Conservation (phyloP, 179 eudicot species). For the Patellifolia procumbens region DNA sequence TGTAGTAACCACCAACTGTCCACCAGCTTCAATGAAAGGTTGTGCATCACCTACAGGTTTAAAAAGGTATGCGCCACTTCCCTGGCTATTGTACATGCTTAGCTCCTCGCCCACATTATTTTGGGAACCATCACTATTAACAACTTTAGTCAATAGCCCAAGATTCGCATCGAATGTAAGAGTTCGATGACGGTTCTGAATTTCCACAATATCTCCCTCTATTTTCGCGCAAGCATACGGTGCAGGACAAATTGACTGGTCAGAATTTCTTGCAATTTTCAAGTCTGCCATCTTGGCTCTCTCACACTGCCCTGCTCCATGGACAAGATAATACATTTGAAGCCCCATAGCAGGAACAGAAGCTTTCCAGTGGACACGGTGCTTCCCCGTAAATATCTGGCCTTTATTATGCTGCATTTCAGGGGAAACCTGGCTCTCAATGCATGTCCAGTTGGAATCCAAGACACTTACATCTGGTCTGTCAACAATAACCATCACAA, state of each 20-base stretch:
- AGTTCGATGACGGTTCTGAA: constrained; percentile 54
- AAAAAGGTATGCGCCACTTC: constrained; percentile 95
- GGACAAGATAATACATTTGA: constrained; percentile 79
- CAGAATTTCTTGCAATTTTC: constrained; percentile 44
- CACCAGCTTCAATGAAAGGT: constrained; percentile 53
- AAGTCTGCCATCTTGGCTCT: constrained; percentile 67
- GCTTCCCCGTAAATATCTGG: constrained; percentile 72
- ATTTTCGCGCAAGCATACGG: constrained; percentile 73
- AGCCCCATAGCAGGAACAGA: constrained; percentile 85
- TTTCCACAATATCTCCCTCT: constrained; percentile 55
- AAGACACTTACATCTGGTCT: constrained; percentile 78
- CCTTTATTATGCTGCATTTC: constrained; percentile 70
- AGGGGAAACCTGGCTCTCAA: constrained; percentile 93
- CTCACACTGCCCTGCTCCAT: constrained; percentile 81
- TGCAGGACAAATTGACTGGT: constrained; percentile 55
- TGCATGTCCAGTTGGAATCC: constrained; percentile 96
- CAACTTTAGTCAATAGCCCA: constrained; percentile 69
- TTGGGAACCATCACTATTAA: constrained; percentile 48
- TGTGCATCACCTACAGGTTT: constrained; percentile 81
- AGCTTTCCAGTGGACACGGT: constrained; percentile 89
- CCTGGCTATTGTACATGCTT: constrained; percentile 78
- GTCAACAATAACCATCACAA: constrained; percentile 84
- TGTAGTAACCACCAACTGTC: constrained; percentile 58
- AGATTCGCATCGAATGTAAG: constrained; percentile 58
- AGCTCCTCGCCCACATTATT: constrained; percentile 69